phyloP scores from a whole-genome alignment of 176 grass and related monocot species.

The Saccharum spontaneum region DNA sequence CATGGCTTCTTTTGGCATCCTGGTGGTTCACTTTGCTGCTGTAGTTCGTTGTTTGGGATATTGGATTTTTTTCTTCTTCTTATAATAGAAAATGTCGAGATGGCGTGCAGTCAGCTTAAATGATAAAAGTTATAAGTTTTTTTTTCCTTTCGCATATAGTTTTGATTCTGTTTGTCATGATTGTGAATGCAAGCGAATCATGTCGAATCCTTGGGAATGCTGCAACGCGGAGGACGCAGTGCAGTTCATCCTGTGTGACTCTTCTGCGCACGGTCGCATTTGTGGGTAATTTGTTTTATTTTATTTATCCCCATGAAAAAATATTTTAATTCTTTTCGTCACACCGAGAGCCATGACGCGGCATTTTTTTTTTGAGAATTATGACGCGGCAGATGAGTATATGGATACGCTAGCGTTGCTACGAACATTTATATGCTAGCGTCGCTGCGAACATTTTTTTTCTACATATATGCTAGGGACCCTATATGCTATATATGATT shows the following conservation, averaged over 20 bases:
- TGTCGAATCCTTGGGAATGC: neutral
- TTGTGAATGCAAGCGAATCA: neutral
- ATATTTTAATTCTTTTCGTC: neutral
- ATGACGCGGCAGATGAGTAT: too few relatives aligned
- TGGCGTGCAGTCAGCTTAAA: neutral
- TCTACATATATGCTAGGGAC: too few relatives aligned
- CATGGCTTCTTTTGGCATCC: slow-evolving; percentile 26
- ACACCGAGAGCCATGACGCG: too few relatives aligned
- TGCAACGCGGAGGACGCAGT: neutral
- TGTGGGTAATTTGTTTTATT: neutral
- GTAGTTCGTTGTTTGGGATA: slow-evolving; percentile 7
- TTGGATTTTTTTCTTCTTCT: neutral
- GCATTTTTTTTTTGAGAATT: too few relatives aligned
- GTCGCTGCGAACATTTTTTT: too few relatives aligned
- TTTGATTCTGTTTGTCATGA: neutral
- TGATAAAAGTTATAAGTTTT: neutral
- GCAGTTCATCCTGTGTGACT: neutral
- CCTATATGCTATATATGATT: too few relatives aligned
- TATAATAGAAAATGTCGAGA: neutral
- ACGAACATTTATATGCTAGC: too few relatives aligned
- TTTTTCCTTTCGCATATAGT: neutral
- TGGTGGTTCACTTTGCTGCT: neutral
- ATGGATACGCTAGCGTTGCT: too few relatives aligned
- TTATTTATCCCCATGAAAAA: neutral
- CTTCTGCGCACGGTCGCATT: neutral